These are phyloP conservation scores for Prinsepia uniflora DNA, from an alignment of 306 rosid species.

Conservation along the genomic window DNA sequence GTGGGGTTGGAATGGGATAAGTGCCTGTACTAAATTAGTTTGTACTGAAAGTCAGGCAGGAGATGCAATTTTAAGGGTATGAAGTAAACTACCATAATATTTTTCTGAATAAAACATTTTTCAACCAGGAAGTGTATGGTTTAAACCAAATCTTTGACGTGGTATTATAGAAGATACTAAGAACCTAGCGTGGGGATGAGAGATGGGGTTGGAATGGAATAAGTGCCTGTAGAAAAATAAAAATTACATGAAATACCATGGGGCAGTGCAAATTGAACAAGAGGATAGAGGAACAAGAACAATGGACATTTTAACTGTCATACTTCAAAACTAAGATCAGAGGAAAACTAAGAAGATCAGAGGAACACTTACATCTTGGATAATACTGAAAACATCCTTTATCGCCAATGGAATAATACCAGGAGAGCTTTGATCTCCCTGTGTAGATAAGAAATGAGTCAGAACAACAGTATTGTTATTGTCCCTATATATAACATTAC, in stretches of 20 bases:
- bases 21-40: not conserved
- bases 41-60: not conserved
- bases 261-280: not conserved
- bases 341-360: constrained; percentile 1
- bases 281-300: not conserved
- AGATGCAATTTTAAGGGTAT: not conserved
- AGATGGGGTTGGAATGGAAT: not conserved
- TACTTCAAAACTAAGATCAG: not conserved
- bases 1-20: no score
- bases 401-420: constrained; percentile 96
- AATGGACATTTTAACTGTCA: not conserved
- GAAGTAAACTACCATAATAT: not conserved
- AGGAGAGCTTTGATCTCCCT: constrained; percentile 95
- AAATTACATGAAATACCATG: not conserved
- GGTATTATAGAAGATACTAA: not conserved
- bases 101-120: not conserved
- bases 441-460: constrained; percentile 27
- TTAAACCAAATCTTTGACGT: not conserved
- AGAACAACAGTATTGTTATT: not conserved
- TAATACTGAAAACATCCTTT: constrained; percentile 95
- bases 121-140: not conserved
- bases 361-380: constrained; percentile 83
- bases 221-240: not conserved
- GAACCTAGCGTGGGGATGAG: not conserved
- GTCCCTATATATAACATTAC: not conserved